Conservation (phyloP, 768 basidiomycete species). For the Leccinellum albellum region DNA sequence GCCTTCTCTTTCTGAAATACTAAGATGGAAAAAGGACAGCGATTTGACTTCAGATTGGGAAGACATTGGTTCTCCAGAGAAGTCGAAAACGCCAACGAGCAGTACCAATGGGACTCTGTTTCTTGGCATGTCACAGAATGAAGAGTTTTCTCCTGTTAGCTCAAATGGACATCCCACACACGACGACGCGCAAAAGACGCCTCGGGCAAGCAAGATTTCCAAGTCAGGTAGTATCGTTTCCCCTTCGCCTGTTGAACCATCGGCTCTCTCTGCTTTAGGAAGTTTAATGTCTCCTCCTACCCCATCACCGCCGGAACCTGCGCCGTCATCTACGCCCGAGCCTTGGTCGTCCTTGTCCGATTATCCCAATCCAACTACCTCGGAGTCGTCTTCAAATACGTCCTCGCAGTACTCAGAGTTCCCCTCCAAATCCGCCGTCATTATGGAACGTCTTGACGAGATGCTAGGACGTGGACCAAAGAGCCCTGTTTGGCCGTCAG, state of each 20-base stretch:
- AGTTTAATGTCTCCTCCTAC: slow-evolving; percentile 37
- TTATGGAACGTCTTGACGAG: slow-evolving; percentile 71
- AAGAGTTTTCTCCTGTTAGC: slow-evolving; percentile 29
- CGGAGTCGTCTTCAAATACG: slow-evolving; percentile 71
- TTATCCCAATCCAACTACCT: slow-evolving; percentile 65
- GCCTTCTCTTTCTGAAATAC: slow-evolving; percentile 63
- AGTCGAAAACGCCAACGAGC: slow-evolving; percentile 48
- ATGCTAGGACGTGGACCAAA: slow-evolving; percentile 59
- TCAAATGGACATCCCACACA: slow-evolving; percentile 26
- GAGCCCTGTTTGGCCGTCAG: slow-evolving; percentile 56
- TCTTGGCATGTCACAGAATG: slow-evolving; percentile 23
- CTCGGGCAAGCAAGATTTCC: slow-evolving; percentile 34
- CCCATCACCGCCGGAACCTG: slow-evolving; percentile 51
- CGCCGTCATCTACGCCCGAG: slow-evolving; percentile 68
- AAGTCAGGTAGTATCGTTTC: slow-evolving; percentile 23
- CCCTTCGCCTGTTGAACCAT: slow-evolving; percentile 18
- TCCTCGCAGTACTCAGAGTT: slow-evolving; percentile 62
- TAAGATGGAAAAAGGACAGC: slow-evolving; percentile 52
- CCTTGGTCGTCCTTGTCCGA: slow-evolving; percentile 74
- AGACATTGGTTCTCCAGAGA: slow-evolving; percentile 45
- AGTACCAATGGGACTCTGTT: slow-evolving; percentile 35
- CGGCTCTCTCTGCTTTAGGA: slow-evolving; percentile 18
- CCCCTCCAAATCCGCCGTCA: slow-evolving; percentile 44
- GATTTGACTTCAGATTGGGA: slow-evolving; percentile 65
- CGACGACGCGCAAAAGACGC: slow-evolving; percentile 33